Evolutionary conservation across 345 rosid genomes (phyloP), one percentile per base, ranked within the genome.

Genomic region (Boechera divaricarpa): DNA sequence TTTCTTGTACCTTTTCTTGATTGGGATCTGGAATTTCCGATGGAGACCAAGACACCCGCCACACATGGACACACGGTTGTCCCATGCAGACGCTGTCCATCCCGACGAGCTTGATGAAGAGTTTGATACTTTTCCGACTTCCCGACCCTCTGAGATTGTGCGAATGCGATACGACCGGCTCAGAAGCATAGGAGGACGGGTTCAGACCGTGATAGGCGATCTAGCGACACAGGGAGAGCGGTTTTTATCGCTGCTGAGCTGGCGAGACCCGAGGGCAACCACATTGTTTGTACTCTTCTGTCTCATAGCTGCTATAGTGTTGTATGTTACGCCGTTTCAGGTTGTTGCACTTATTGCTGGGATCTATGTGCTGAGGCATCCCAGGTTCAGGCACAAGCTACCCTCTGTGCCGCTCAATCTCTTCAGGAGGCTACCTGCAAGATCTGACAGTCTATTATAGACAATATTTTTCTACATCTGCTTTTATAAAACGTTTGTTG

Each of bases 41-140:
- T 73, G 94, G 94, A 86, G 99, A 85, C 88, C 96, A 32, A 87
- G 93, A 58, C 98, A 92, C 77, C 99, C 98, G 29, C 97, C 98
- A 36, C 90, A 95, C 89, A 95, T 95, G 99, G 99, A 95, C 82
- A 87, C 93, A 6, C 85, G 90, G 1, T 82, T 95, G 31, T 95
- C 99, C 38, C 92, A 90, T 60, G 98, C 97, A 0, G 97, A 94
- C 63, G 85, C 88, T 47, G 94, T 84, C 21, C 91, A 89, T 67
- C 99, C 98, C 0, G 97, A 92, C 26, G 98, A 94, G 80, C 86
- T 94, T 9, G 98, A 94, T 16, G 98, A 94, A 81, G 98, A 94
- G 77, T 92, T 95, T 5, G 98, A 95, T 56, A 85, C 90, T 1
- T 95, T 95, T 84, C 99, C 99, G 0, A 89, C 98, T 45, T 81